A percentile compares a stretch with the other conserved stretches of the same genome.
These are phyloP conservation scores for Mortierella sp. DNA, from an alignment of 371 early-diverging fungal genomes.

Conservation along the genomic window DNA sequence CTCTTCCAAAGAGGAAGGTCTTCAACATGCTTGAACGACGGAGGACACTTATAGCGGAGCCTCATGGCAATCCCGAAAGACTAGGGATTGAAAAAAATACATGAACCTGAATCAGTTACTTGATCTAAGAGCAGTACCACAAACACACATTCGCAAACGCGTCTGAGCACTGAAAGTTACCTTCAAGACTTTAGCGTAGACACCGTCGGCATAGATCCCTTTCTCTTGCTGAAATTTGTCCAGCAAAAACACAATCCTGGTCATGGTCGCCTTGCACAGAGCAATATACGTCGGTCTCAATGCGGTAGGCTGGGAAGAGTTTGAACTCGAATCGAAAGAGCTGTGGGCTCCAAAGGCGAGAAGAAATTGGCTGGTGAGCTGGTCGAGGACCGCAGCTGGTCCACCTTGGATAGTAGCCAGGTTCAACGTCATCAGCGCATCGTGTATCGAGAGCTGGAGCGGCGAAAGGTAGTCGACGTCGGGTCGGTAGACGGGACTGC, in stretches of 20 bases:
- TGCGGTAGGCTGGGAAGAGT: background rate
- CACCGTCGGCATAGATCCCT: conserved; percentile 75
- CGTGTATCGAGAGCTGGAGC: conserved; percentile 71
- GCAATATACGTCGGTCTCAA: conserved; percentile 75
- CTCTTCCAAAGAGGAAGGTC: conserved; percentile 83
- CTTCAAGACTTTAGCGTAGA: conserved; percentile 75
- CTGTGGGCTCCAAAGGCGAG: conserved; percentile 59
- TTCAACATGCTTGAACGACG: conserved; percentile 77
- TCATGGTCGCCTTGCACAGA: conserved; percentile 75
- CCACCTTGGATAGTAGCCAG: conserved; percentile 43
- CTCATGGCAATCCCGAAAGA: conserved; percentile 80
- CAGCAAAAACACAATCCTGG: conserved; percentile 69
- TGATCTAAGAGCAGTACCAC: background rate
- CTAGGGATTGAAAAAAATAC: background rate
- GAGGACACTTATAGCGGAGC: conserved; percentile 83
- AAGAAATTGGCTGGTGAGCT: conserved; percentile 41
- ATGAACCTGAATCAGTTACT: background rate
- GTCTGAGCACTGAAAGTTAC: conserved; percentile 38
- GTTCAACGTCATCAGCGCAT: conserved; percentile 61
- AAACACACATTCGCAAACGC: background rate
- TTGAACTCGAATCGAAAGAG: conserved; percentile 8
- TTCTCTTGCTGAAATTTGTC: conserved; percentile 63
- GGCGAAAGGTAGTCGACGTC: conserved; percentile 69
- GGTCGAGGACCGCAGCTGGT: conserved; percentile 41
- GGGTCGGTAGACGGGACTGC: conserved; percentile 68